Conservation (phyloP, 306 rosid species). For the Castanea mollissima region DNA sequence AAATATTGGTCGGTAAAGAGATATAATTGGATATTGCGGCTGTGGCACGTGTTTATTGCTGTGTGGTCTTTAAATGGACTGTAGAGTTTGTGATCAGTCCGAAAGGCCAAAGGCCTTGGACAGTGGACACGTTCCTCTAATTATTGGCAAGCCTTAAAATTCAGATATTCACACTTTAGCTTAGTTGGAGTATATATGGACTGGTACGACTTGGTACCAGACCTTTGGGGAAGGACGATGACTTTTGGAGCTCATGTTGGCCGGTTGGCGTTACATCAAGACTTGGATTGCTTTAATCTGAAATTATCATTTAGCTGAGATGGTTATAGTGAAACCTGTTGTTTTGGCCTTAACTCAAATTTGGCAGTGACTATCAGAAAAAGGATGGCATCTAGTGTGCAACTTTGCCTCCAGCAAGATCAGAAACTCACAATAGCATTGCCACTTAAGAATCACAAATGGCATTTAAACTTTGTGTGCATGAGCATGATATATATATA, state of each 20-base stretch:
- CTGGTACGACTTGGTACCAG: not conserved
- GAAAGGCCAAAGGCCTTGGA: constrained; percentile 1
- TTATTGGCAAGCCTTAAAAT: constrained; percentile 20
- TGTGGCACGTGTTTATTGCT: constrained; percentile 30
- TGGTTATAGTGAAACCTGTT: not conserved
- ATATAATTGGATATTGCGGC: constrained; percentile 1
- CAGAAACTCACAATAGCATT: no score
- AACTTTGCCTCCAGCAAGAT: no score
- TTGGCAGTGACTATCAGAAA: no score
- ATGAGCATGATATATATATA: no score
- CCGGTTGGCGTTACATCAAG: not conserved
- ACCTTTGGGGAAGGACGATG: not conserved
- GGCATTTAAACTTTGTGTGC: no score
- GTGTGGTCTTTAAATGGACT: constrained; percentile 21
- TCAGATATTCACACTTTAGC: constrained; percentile 29
- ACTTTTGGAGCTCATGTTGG: not conserved
- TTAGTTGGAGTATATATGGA: not conserved
- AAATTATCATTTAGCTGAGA: not conserved
- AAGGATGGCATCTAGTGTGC: no score
- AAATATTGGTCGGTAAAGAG: constrained; percentile 55
- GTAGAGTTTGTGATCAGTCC: no score
- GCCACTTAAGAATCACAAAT: no score
- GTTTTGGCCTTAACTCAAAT: no score
- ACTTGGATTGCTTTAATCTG: not conserved
- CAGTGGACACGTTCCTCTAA: constrained; percentile 35